phyloP scores from a whole-genome alignment of 2,329 filamentous ascomycete genomes.

The Cladosporium phlei region DNA sequence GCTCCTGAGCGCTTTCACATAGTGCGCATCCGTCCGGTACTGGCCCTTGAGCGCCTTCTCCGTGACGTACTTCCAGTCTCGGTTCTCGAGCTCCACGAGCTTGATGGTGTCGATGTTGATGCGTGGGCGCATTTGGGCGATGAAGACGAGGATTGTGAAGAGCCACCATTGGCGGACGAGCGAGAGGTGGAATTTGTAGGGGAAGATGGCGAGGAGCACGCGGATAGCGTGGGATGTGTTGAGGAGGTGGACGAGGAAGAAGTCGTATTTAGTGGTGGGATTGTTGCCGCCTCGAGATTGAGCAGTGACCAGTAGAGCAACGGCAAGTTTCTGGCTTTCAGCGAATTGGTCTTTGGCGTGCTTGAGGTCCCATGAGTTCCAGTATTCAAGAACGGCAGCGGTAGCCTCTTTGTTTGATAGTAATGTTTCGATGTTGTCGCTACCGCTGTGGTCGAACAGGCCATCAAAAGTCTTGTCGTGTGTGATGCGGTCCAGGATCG shows the following conservation, averaged over 20 bases:
- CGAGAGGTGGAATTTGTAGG: conserved; percentile 64
- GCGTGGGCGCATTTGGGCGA: conserved; percentile 66
- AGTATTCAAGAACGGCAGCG: conserved; percentile 72
- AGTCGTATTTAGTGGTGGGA: conserved; percentile 59
- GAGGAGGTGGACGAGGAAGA: conserved; percentile 75
- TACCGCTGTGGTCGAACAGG: conserved; percentile 55
- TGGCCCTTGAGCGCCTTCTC: conserved; percentile 64
- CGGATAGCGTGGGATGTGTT: conserved; percentile 84
- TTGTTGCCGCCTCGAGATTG: conserved; percentile 40
- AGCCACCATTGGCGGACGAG: conserved; percentile 89
- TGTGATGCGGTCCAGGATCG: conserved; percentile 66
- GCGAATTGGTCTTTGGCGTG: conserved; percentile 71
- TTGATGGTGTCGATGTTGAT: conserved; percentile 64
- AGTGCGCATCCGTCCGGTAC: conserved; percentile 72
- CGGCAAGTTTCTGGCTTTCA: conserved; percentile 57
- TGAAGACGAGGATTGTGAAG: conserved; percentile 70
- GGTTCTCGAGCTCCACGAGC: conserved; percentile 55
- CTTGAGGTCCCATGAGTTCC: conserved; percentile 76
- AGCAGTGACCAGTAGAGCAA: conserved; percentile 55
- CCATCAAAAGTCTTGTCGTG: conserved; percentile 66
- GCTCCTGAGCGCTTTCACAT: conserved; percentile 73
- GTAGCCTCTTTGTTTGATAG: conserved; percentile 69
- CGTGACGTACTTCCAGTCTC: conserved; percentile 73
- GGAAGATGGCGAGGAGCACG: conserved; percentile 75
- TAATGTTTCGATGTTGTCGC: conserved; percentile 61